These are phyloP conservation scores for Scutellaria barbata DNA, from an alignment of 257 asterid species.

Conservation along the genomic window DNA sequence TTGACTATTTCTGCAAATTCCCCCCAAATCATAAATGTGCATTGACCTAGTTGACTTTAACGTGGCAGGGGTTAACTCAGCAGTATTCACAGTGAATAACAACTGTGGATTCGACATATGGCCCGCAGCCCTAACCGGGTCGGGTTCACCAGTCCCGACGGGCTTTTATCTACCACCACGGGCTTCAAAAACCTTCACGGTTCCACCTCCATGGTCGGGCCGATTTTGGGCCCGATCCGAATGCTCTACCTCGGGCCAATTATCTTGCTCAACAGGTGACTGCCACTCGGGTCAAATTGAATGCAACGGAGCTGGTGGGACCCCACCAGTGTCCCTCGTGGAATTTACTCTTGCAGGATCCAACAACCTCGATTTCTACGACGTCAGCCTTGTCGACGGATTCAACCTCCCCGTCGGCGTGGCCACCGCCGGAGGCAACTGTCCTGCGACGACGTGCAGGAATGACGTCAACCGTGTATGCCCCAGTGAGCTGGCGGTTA, in stretches of 20 bases:
- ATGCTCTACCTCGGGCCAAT: slow-evolving; percentile 41
- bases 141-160: slow-evolving; percentile 36
- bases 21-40: too few relatives aligned
- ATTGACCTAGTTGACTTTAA: too few relatives aligned
- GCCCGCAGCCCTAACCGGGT: slow-evolving; percentile 57
- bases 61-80: slow-evolving; percentile 43
- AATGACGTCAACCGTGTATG: slow-evolving; percentile 37
- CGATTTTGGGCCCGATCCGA: slow-evolving; percentile 54
- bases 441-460: slow-evolving; percentile 38
- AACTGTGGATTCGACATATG: slow-evolving; percentile 52
- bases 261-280: slow-evolving; percentile 52
- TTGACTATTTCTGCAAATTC: too few relatives aligned
- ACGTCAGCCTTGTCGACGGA: slow-evolving; percentile 58
- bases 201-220: slow-evolving; percentile 56
- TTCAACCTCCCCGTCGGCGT: slow-evolving; percentile 51
- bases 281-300: slow-evolving; percentile 43
- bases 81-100: slow-evolving; percentile 45
- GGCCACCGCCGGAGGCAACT: slow-evolving; percentile 24
- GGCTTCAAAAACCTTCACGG: slow-evolving; percentile 26
- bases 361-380: slow-evolving; percentile 44
- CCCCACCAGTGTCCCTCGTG: slow-evolving; percentile 48
- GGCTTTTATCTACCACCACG: slow-evolving; percentile 48
- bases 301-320: slow-evolving; percentile 50
- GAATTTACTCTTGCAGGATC: slow-evolving; percentile 47
- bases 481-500: slow-evolving; percentile 43